A percentile compares a stretch with the other conserved stretches of the same genome.
These are phyloP conservation scores for Hysterangium stoloniferum DNA, from an alignment of 768 basidiomycete species.

Conservation along the genomic window DNA sequence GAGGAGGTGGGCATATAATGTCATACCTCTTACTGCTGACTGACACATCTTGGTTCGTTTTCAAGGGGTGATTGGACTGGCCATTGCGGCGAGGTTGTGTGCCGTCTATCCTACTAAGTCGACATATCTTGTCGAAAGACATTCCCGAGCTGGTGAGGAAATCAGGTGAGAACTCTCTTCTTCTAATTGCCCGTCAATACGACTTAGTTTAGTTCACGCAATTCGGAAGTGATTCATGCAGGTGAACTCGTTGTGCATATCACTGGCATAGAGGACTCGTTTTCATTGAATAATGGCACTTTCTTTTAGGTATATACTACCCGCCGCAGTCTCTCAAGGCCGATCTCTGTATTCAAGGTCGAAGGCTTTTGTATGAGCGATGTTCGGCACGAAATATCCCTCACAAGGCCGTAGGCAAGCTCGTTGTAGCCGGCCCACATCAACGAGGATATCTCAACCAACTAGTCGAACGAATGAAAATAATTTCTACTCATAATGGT, in stretches of 20 bases:
- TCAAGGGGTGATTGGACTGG: slow-evolving; percentile 76
- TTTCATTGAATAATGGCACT: background rate
- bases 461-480: slow-evolving; percentile 41
- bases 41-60: background rate
- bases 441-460: slow-evolving; percentile 66
- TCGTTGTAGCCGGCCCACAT: slow-evolving; percentile 69
- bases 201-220: slow-evolving; percentile 59
- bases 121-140: slow-evolving; percentile 78
- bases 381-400: slow-evolving; percentile 60
- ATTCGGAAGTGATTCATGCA: slow-evolving; percentile 93
- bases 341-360: slow-evolving; percentile 75
- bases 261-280: slow-evolving; percentile 15
- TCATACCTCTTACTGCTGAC: background rate
- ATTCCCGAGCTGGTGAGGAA: slow-evolving; percentile 70
- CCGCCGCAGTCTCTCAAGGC: slow-evolving; percentile 80
- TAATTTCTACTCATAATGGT: slow-evolving; percentile 15
- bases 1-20: slow-evolving; percentile 53
- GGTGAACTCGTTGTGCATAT: slow-evolving; percentile 35
- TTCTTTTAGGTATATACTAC: slow-evolving; percentile 69
- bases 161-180: slow-evolving; percentile 48
- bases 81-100: slow-evolving; percentile 70
- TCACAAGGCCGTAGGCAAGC: slow-evolving; percentile 72
- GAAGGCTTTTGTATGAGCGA: slow-evolving; percentile 73
- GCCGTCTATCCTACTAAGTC: slow-evolving; percentile 57
- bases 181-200: background rate